Base-by-base conservation (phyloP, 352 stramenopile genomes). In the Peronosclerospora sorghi region DNA sequence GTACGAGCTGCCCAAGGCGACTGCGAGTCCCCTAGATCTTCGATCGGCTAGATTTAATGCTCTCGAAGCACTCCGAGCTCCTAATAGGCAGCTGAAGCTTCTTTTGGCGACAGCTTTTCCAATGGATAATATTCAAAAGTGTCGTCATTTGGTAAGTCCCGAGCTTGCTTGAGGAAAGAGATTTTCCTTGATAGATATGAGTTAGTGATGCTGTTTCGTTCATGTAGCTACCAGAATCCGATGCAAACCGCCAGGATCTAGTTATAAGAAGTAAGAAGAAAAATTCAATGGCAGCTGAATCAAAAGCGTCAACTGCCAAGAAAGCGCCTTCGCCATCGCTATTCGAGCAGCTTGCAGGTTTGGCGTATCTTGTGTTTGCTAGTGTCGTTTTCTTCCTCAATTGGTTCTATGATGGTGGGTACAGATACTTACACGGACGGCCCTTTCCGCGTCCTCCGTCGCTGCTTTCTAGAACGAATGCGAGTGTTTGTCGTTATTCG, bases 71-170 rank as follows among this genome's bases (percentile, higher is more conserved):
- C 62, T 91, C n/a, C 20, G 40, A 28, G 38, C 43, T 2, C 29
- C 41, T 17, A 41, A 43, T n/a, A 44, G 54, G 5, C 18, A 41
- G 24, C n/a, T 70, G 10, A 41, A 46, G 23, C 37, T 69, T 14
- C 68, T 60, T 20, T 41, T 67, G n/a, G n/a, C 5, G 2, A 51
- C 36, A 32, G 43, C 52, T 35, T 50, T 51, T 48, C 71, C 76
- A 34, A 60, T 97, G 28, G 83, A 96, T 51, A 94, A 94, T 45
- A 78, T 95, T 28, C 73, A 82, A 47, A 92, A 95, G 43, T 95
- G 80, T 53, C 63, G 81, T 6, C 48, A 73, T 32, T 48, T 93
- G 48, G 72, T 86, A 58, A 8, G 59, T 65, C 24, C 9, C 13
- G 3, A 34, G n/a, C 9, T 10, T 34, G 28, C 28, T 34, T 6